Conservation (phyloP, 2,329 filamentous ascomycete species). For the Colletotrichum higginsianum region DNA sequence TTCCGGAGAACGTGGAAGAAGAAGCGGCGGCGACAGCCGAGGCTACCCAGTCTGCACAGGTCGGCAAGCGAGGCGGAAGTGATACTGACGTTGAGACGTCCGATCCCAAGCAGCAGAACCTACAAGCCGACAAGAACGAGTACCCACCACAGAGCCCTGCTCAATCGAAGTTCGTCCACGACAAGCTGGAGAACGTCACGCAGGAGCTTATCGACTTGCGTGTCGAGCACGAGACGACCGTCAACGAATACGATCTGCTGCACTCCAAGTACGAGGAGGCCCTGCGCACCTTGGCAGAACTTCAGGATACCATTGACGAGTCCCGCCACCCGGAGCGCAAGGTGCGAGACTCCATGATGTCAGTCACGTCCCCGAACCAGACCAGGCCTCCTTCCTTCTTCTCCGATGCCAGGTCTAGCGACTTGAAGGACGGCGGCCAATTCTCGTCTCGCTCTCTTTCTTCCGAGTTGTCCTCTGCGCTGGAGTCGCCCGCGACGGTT, state of each 20-base stretch:
- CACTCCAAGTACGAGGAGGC: constrained; percentile 93
- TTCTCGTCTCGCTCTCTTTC: constrained; percentile 91
- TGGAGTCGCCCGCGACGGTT: constrained; percentile 79
- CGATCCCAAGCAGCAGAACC: constrained; percentile 38
- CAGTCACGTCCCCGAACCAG: constrained; percentile 63
- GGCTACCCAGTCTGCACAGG: constrained; percentile 46
- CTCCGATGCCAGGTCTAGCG: constrained; percentile 81
- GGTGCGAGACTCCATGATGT: constrained; percentile 70
- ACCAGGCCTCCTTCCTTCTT: constrained; percentile 86
- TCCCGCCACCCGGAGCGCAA: constrained; percentile 72
- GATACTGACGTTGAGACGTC: constrained; percentile 2
- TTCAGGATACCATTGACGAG: constrained; percentile 90
- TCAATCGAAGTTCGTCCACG: constrained; percentile 87
- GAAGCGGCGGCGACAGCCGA: constrained; percentile 44
- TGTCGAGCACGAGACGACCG: constrained; percentile 88
- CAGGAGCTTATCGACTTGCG: constrained; percentile 93
- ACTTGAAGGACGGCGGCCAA: constrained; percentile 76
- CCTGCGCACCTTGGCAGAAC: constrained; percentile 82
- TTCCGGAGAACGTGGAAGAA: constrained; percentile 68
- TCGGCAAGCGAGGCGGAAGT: constrained; percentile 41
- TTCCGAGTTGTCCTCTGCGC: constrained; percentile 91
- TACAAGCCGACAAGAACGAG: constrained; percentile 46
- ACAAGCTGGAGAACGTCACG: constrained; percentile 92
- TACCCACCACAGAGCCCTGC: constrained; percentile 77
- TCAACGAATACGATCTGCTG: constrained; percentile 85